These are phyloP conservation scores for Trichoderma lentiforme DNA, from an alignment of 2,329 filamentous ascomycete genomes.

Conservation along the genomic window DNA sequence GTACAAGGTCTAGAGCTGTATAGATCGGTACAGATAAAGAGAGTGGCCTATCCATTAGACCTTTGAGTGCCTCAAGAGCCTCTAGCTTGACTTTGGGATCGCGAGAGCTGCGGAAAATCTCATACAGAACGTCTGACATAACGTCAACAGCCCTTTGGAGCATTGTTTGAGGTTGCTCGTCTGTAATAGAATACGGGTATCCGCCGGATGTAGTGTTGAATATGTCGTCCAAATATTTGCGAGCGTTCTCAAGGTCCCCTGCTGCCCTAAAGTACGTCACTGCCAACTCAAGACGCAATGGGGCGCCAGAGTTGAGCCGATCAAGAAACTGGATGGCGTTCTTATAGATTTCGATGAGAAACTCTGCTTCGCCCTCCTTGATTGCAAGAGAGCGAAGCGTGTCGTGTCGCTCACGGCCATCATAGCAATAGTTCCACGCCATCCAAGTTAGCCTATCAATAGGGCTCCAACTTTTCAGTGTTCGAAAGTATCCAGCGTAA, in stretches of 20 bases:
- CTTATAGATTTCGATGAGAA: slow-evolving; percentile 25
- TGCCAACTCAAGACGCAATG: slow-evolving; percentile 24
- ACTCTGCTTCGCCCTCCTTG: slow-evolving; percentile 22
- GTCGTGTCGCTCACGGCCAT: background rate
- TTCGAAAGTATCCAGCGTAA: slow-evolving; percentile 18
- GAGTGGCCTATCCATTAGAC: slow-evolving; percentile 21
- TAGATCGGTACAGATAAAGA: slow-evolving; percentile 23
- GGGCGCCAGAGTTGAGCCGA: slow-evolving; percentile 26
- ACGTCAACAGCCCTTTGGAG: slow-evolving; percentile 20
- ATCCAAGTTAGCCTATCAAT: slow-evolving; percentile 29
- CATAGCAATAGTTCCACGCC: slow-evolving; percentile 22
- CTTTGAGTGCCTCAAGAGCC: slow-evolving; percentile 21
- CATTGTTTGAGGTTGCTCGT: slow-evolving; percentile 17
- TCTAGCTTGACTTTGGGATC: slow-evolving; percentile 24
- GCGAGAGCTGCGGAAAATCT: slow-evolving; percentile 22
- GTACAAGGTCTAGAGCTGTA: slow-evolving; percentile 17
- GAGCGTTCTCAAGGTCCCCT: slow-evolving; percentile 20
- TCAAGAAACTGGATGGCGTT: slow-evolving; percentile 26
- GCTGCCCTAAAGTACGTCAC: slow-evolving; percentile 21
- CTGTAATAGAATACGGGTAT: slow-evolving; percentile 25
- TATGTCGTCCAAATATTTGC: slow-evolving; percentile 23
- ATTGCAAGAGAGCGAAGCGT: slow-evolving; percentile 22
- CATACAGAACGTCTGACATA: slow-evolving; percentile 23
- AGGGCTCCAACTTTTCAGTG: slow-evolving; percentile 26
- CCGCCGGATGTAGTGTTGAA: slow-evolving; percentile 24